phyloP scores from a whole-genome alignment of 1,284 basidiomycete genomes.

The Tilletiaria anomala region DNA sequence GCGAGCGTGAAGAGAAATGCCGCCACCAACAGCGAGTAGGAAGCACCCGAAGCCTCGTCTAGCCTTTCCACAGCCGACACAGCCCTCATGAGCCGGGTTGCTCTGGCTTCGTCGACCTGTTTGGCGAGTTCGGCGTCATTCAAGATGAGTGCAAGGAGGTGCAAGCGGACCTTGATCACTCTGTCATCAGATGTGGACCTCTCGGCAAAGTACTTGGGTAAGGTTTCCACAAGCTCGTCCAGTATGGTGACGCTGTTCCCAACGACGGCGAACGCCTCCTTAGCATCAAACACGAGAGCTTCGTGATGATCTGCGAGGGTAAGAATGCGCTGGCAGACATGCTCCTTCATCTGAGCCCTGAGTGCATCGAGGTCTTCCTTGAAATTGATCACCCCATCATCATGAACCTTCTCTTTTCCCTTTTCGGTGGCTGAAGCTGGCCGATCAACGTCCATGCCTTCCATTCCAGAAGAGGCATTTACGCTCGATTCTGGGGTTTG shows the following conservation, averaged over 20 bases:
- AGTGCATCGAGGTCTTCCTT: conserved; percentile 46
- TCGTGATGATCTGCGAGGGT: conserved; percentile 71
- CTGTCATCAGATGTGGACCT: too few relatives aligned
- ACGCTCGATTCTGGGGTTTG: too few relatives aligned
- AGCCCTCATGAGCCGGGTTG: too few relatives aligned
- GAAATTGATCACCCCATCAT: background rate
- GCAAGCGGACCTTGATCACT: conserved; percentile 65
- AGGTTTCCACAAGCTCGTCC: too few relatives aligned
- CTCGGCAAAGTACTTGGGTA: too few relatives aligned
- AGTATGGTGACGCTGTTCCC: too few relatives aligned
- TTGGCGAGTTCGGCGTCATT: conserved; percentile 54
- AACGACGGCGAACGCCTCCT: conserved; percentile 23
- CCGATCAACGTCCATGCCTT: too few relatives aligned
- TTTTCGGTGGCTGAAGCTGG: conserved; percentile 6
- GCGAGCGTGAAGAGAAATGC: too few relatives aligned
- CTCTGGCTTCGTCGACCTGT: conserved; percentile 57
- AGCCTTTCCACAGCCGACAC: too few relatives aligned
- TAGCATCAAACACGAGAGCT: conserved; percentile 72
- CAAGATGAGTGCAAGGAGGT: conserved; percentile 67
- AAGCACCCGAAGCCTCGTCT: too few relatives aligned
- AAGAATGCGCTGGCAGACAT: conserved; percentile 41
- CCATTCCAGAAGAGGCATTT: too few relatives aligned
- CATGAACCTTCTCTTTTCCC: conserved; percentile 5
- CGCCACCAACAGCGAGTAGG: too few relatives aligned
- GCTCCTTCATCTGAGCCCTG: conserved; percentile 49